Evolutionary conservation across 257 asterid species (phyloP).

Genomic region (Capsicum chinense): DNA sequence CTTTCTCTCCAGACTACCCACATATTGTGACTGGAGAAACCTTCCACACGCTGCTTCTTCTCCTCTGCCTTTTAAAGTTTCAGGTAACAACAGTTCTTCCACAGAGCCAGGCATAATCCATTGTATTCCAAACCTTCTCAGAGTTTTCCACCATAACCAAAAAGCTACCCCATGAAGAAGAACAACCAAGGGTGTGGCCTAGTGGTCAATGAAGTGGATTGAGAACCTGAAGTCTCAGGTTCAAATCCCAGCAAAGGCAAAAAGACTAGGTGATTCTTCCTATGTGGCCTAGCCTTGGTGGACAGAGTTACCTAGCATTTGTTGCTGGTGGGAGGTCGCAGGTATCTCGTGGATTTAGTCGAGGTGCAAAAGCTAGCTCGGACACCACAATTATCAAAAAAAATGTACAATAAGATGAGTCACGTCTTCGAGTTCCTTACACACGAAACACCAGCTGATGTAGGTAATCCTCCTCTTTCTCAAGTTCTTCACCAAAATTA

Average conservation of each 20-base stretch:
- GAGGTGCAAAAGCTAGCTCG: too few relatives aligned
- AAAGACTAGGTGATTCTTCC: too few relatives aligned
- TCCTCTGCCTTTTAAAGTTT: background rate
- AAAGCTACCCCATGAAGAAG: background rate
- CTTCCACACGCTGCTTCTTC: background rate
- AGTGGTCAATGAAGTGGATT: too few relatives aligned
- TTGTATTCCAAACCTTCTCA: background rate
- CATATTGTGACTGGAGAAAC: background rate
- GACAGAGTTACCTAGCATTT: too few relatives aligned
- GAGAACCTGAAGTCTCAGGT: too few relatives aligned
- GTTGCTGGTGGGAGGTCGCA: too few relatives aligned
- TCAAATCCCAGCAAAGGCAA: too few relatives aligned
- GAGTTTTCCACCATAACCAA: background rate
- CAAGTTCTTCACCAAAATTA: background rate
- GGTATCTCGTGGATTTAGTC: too few relatives aligned
- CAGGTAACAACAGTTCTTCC: background rate
- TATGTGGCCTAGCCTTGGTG: too few relatives aligned
- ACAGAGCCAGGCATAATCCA: background rate
- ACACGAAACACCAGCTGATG: background rate
- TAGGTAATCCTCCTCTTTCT: background rate
- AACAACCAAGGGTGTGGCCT: too few relatives aligned
- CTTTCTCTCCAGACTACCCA: background rate
- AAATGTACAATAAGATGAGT: background rate
- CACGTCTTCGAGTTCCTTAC: background rate
- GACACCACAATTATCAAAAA: too few relatives aligned